Evolutionary conservation across 257 asterid species (phyloP).

Genomic region (Solanum acaule): DNA sequence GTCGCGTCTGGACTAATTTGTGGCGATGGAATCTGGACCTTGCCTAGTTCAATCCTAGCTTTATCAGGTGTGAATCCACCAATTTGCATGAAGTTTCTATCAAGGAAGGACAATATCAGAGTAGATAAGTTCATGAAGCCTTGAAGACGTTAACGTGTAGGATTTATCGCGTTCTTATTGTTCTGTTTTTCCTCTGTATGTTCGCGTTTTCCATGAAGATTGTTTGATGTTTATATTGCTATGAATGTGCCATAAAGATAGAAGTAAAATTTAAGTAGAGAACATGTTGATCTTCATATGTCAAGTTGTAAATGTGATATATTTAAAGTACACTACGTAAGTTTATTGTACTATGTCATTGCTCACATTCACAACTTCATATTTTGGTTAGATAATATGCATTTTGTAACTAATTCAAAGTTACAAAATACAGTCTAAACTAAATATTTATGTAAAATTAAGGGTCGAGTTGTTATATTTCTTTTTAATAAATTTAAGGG

Average conservation of each 20-base stretch:
- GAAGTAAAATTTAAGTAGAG: background rate
- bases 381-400: background rate
- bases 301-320: background rate
- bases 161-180: background rate
- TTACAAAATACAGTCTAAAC: no score
- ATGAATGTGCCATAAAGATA: background rate
- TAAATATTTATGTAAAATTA: background rate
- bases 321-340: background rate
- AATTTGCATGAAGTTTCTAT: conserved; percentile 61
- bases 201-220: background rate
- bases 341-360: background rate
- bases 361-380: background rate
- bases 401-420: no score
- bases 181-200: background rate
- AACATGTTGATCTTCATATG: background rate
- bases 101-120: conserved; percentile 25
- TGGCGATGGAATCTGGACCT: conserved; percentile 61
- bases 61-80: conserved; percentile 52
- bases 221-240: background rate
- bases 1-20: conserved; percentile 64
- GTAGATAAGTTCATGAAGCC: conserved; percentile 22
- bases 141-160: background rate
- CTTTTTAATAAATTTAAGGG: background rate
- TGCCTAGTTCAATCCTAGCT: conserved; percentile 45
- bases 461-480: background rate